Evolutionary conservation across 345 rosid species (phyloP), one percentile per base, ranked within the genome.

Genomic region (Kernera saxatilis): DNA sequence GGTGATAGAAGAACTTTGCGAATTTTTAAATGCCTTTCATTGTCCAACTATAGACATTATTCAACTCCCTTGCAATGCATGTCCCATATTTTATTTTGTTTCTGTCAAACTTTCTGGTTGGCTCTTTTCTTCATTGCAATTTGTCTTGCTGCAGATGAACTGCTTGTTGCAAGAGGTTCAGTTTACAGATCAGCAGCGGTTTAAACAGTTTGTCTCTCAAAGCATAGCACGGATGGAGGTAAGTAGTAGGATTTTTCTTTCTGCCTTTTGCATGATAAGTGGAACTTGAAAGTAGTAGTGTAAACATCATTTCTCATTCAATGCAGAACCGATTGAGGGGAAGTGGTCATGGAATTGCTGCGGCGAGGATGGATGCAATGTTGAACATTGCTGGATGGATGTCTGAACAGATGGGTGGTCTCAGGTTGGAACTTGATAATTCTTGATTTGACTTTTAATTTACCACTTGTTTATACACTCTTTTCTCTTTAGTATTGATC

Each of bases 221-320:
- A 94, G 98, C 78, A 91, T 83, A 91, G 98, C 98, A 46, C 77
- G 90, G 79, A 89, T 91, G 96, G 99, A 91, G 99, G 99, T 94
- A 80, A 48, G 46, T 41, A 41, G 41, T 13, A 45, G 62, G 48
- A 30, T 62, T 55, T 27, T 22, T 2, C 49, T 72, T 48, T 63
- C 33, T 51, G 2, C n/a, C 39, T 30, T 23, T 26, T 54, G 59
- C 36, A 30, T 82, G 43, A 8, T 26, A 41, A 45, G 23, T 46
- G 10, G 11, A 51, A 25, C 46, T 54, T 43, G n/a, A 45, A 32
- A 56, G 36, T 54, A 54, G 59, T 67, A 59, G 49, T 45, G 41
- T 76, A 35, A 45, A 32, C 15, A 21, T 55, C 35, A 70, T 21
- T 33, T 62, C 35, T 0, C 55, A 4, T 50, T 49, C 79, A 15